Evolutionary conservation across 2,329 filamentous ascomycete species (phyloP), one percentile per base, ranked within the genome.

Genomic region (Aurifilum marmelostoma): DNA sequence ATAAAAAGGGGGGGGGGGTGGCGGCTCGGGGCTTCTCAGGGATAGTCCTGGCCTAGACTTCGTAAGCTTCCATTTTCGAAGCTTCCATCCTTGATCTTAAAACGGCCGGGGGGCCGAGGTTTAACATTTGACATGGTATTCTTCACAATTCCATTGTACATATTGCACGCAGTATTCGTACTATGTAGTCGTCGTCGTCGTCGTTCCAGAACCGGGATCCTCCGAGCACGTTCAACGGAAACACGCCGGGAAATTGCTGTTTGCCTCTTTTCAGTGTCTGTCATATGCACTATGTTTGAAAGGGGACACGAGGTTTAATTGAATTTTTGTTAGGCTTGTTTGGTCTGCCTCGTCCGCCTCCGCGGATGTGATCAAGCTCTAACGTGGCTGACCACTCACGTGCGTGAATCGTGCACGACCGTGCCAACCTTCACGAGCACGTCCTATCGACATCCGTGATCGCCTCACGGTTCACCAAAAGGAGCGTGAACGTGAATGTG

Each of bases 31-130:
- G 11, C 24, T 56, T 29, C 24, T 56, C 52, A 56, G 52, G 52
- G 52, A 56, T 56, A 56, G 24, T 29, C 52, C 14, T 29, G 52
- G 52, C 5, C 24, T 16, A 29, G 24, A 18, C 14, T 29, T 56
- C 52, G 52, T 56, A 56, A 29, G 52, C 27, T 56, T 56, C 52
- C 52, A 56, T 56, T 29, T 7, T 56, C 50, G n/a, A 27, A 54
- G 52, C 52, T 56, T 29, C 12, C 27, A 56, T 29, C 52, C 52
- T 56, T 56, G 52, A 9, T 18, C 11, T 56, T 56, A 32, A 32
- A 56, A 32, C 12, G 6, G 12, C 27, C 52, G 7, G 52, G 50
- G 50, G 52, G 14, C 7, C 18, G 24, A 29, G 27, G 0, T 2
- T 56, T 29, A 54, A 32, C 12, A 32, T 56, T 56, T 16, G 24